phyloP scores from a whole-genome alignment of 805 yeast genomes.

The Ogataea methanolica region DNA sequence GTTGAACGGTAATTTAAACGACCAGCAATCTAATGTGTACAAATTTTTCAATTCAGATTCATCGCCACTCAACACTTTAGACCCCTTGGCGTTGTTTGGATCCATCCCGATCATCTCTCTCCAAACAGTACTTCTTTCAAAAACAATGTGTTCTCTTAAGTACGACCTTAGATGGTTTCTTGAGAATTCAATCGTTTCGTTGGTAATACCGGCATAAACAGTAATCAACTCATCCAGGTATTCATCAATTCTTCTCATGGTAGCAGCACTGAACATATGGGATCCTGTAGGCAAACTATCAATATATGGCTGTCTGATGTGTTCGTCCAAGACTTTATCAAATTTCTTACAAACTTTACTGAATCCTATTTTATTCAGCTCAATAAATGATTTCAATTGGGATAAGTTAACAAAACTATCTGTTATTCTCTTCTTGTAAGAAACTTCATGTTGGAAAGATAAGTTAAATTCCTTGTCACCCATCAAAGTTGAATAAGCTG shows the following conservation, averaged over 20 bases:
- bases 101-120: slow-evolving; percentile 51
- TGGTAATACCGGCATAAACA: slow-evolving; percentile 26
- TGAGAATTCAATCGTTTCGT: slow-evolving; percentile 14
- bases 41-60: slow-evolving; percentile 29
- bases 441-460: slow-evolving; percentile 44
- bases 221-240: slow-evolving; percentile 27
- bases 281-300: slow-evolving; percentile 23
- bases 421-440: slow-evolving; percentile 42
- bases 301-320: slow-evolving; percentile 38
- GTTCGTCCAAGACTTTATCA: slow-evolving; percentile 44
- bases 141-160: slow-evolving; percentile 49
- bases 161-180: slow-evolving; percentile 42
- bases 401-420: slow-evolving; percentile 41
- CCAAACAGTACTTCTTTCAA: slow-evolving; percentile 56
- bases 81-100: slow-evolving; percentile 24
- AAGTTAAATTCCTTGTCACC: slow-evolving; percentile 45
- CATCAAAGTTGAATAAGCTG: slow-evolving; percentile 44
- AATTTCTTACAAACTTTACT: slow-evolving; percentile 50
- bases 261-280: slow-evolving; percentile 33
- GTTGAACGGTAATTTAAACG: slow-evolving; percentile 17
- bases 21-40: slow-evolving; percentile 28
- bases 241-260: slow-evolving; percentile 25
- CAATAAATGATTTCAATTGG: slow-evolving; percentile 46
- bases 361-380: slow-evolving; percentile 49
- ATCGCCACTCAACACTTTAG: slow-evolving; percentile 33